Base-by-base conservation (phyloP, 345 rosid species). In the Firmiana major region DNA sequence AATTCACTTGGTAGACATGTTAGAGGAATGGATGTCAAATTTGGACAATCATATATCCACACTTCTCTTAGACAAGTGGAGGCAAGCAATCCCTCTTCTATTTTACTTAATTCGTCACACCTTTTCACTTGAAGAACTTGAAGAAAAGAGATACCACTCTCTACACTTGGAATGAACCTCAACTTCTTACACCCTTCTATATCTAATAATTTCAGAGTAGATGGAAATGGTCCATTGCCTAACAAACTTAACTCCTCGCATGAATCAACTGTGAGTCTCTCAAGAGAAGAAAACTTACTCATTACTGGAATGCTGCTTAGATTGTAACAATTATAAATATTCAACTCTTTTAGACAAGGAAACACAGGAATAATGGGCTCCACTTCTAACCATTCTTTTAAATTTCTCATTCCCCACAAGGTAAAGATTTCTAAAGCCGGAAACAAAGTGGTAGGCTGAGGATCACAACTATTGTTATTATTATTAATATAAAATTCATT, bases 81-180 rank as follows among this genome's bases (percentile, higher is more conserved):
- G 59, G 59, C 10, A 51, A 17, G 7, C 2, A 19, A 4, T 54
- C 59, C 24, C 9, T 19, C 59, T 8, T 0, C 24, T 19, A 54
- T 19, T 19, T 19, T 54, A 55, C 28, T 19, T 21, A 55, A 55
- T 21, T 21, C 7, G 1, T 2, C 10, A 54, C 59, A 54, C 0
- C 11, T 0, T 0, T 0, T 0, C 24, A 54, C 59, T 0, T 0
- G 0, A 54, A 54, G 10, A 9, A 2, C 28, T 9, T 55, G 13
- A 21, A 55, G 60, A 21, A n/a, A n/a, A 54, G 59, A 54, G 24
- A 7, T 54, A 19, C 24, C 10, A 19, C 24, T 10, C 24, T 54
- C 24, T 1, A 19, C 24, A 7, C 11, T 54, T 19, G 24, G 59
- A 54, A 54, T 54, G 24, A 11, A 54, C 1, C 10, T 54, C 9